Base-by-base conservation (phyloP, 352 stramenopile species). In the Blastocystis sp. region DNA sequence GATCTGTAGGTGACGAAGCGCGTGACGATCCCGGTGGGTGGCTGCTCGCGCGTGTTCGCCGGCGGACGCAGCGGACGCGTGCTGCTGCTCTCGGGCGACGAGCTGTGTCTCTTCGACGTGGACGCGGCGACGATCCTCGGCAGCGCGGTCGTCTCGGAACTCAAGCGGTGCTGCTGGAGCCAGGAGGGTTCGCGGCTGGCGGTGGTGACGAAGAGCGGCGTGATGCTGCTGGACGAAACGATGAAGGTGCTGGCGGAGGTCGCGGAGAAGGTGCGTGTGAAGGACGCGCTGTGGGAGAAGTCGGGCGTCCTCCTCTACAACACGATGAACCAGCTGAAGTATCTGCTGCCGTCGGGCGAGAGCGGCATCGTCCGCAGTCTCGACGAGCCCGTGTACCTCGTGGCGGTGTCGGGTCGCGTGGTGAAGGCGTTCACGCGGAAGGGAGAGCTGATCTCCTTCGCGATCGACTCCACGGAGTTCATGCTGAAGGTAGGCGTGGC, bases 81-180 rank as follows among this genome's bases (percentile, higher is more conserved):
- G 71, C 91, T 99, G 73, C 90, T 99, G 56, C 92, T 95, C 71
- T 92, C 94, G 36, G 95, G 98, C 81, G 96, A 98, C 90, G 94
- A 97, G 84, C 94, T 98, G 87, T 92, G 97, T 87, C 90, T 99
- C 16, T 99, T 98, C 88, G 96, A 99, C 90, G 96, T 96, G 36
- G 93, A 98, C 88, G 96, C 92, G 87, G 91, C 95, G 65, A 93
- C 94, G 79, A 93, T 98, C 57, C 90, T 98, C 32, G 94, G 93
- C 6, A 95, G 98, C 86, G 89, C 98, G 42, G 94, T 96, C 86
- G 94, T 96, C 11, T 92, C 94, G 34, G 95, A 96, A 63, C 93
- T 98, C 87, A 98, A 98, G 90, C 96, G 95, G 88, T 93, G 98
- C 29, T 90, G 97, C 2, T 99, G 96, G 96, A 97, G 93, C 87